Conservation (phyloP, 352 stramenopile genomes). For the Elongisporangium senticosum region DNA sequence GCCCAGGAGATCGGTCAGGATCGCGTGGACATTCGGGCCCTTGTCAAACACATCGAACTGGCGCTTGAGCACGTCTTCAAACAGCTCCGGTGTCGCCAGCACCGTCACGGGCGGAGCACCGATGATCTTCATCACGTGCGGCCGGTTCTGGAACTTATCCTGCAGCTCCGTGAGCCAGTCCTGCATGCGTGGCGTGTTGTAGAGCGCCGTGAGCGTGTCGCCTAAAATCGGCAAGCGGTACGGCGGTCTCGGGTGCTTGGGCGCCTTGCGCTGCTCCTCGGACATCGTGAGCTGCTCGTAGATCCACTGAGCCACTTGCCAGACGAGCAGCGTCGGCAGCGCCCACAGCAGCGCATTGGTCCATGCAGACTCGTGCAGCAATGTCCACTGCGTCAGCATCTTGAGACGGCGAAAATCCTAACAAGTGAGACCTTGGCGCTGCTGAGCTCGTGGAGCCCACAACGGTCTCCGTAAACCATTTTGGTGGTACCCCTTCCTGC, state of each 20-base stretch:
- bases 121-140: constrained; percentile 26
- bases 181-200: constrained; percentile 34
- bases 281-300: background rate
- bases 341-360: background rate
- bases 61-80: constrained; percentile 57
- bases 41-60: constrained; percentile 81
- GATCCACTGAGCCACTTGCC: background rate
- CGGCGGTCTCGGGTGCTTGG: constrained; percentile 13
- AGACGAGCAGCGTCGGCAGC: background rate
- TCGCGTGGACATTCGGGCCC: constrained; percentile 34
- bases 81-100: constrained; percentile 31
- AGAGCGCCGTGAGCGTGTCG: constrained; percentile 41
- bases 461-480: too few species aligned
- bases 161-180: constrained; percentile 45
- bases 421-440: too few species aligned
- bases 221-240: constrained; percentile 35
- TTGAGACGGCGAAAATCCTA: too few species aligned
- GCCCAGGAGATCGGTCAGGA: constrained; percentile 34
- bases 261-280: background rate
- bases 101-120: constrained; percentile 32
- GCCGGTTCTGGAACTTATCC: constrained; percentile 21
- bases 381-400: background rate
- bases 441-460: too few species aligned
- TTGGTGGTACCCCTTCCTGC: too few species aligned
- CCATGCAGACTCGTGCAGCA: background rate